These are phyloP conservation scores for Sugiyamaella lignohabitans DNA, from an alignment of 805 yeast genomes.

Conservation along the genomic window DNA sequence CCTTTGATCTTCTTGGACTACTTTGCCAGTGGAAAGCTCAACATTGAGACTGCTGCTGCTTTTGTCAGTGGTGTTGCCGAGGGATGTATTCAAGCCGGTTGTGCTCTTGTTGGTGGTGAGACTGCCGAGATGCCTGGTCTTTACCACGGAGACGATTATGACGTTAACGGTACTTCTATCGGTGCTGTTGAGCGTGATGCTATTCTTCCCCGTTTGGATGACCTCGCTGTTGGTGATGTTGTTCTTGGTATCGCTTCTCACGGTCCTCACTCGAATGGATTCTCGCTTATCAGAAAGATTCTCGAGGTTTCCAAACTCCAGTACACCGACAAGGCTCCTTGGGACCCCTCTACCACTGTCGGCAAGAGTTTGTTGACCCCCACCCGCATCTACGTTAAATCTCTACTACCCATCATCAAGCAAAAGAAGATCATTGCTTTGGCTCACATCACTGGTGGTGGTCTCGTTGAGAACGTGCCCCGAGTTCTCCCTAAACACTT, in stretches of 20 bases:
- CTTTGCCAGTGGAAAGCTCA: slow-evolving; percentile 91
- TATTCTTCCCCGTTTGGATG: slow-evolving; percentile 63
- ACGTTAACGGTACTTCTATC: slow-evolving; percentile 96
- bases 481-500: slow-evolving; percentile 80
- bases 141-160: slow-evolving; percentile 93
- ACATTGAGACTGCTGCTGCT: slow-evolving; percentile 72
- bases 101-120: slow-evolving; percentile 98
- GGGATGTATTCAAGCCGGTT: slow-evolving; percentile 91
- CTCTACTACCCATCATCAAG: slow-evolving; percentile 61
- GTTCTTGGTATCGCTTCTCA: slow-evolving; percentile 81
- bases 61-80: slow-evolving; percentile 94
- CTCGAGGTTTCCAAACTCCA: slow-evolving; percentile 67
- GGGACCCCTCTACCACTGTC: slow-evolving; percentile 61
- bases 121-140: slow-evolving; percentile 99
- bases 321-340: slow-evolving; percentile 77
- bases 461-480: slow-evolving; percentile 92
- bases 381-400: slow-evolving; percentile 91
- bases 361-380: slow-evolving; percentile 87
- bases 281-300: slow-evolving; percentile 87
- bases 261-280: slow-evolving; percentile 97
- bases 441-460: slow-evolving; percentile 99
- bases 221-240: slow-evolving; percentile 74
- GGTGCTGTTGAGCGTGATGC: slow-evolving; percentile 83
- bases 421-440: slow-evolving; percentile 65
- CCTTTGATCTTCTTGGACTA: slow-evolving; percentile 93